These are phyloP conservation scores for Aspergillus steynii DNA, from an alignment of 495 filamentous ascomycete species.

Conservation along the genomic window DNA sequence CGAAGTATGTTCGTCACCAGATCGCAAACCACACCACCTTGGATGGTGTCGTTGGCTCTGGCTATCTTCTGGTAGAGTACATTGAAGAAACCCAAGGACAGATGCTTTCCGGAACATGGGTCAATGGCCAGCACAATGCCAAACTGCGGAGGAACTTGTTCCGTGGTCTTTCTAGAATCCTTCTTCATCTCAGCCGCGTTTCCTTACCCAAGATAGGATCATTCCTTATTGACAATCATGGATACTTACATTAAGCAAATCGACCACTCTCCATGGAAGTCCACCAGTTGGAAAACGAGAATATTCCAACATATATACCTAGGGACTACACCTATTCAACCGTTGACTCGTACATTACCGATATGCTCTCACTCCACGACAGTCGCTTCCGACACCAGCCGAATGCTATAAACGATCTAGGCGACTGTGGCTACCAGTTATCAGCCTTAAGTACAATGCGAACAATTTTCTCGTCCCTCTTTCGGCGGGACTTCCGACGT, in stretches of 20 bases:
- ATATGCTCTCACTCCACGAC: slow-evolving; percentile 33
- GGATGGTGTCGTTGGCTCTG: not conserved
- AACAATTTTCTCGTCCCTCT: slow-evolving; percentile 27
- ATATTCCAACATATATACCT: slow-evolving; percentile 34
- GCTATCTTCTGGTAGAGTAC: not conserved
- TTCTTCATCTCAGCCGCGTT: slow-evolving; percentile 30
- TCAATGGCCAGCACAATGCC: not conserved
- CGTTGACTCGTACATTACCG: slow-evolving; percentile 32
- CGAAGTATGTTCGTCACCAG: not conserved
- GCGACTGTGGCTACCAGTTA: slow-evolving; percentile 30
- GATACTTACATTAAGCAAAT: slow-evolving; percentile 29
- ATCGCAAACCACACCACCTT: not conserved
- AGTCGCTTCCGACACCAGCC: slow-evolving; percentile 35
- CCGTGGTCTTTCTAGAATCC: slow-evolving; percentile 27
- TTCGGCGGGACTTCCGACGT: slow-evolving; percentile 23
- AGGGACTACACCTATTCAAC: slow-evolving; percentile 31
- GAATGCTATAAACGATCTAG: slow-evolving; percentile 28
- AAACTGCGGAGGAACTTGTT: slow-evolving; percentile 27
- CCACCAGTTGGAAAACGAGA: slow-evolving; percentile 35
- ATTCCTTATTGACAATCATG: slow-evolving; percentile 29
- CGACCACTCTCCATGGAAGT: slow-evolving; percentile 29
- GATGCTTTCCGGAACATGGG: not conserved
- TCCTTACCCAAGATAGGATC: slow-evolving; percentile 37
- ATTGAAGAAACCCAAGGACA: not conserved
- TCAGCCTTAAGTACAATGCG: slow-evolving; percentile 30